Conservation (phyloP, 2,329 filamentous ascomycete species). For the Sporothrix pseudoabietina region DNA sequence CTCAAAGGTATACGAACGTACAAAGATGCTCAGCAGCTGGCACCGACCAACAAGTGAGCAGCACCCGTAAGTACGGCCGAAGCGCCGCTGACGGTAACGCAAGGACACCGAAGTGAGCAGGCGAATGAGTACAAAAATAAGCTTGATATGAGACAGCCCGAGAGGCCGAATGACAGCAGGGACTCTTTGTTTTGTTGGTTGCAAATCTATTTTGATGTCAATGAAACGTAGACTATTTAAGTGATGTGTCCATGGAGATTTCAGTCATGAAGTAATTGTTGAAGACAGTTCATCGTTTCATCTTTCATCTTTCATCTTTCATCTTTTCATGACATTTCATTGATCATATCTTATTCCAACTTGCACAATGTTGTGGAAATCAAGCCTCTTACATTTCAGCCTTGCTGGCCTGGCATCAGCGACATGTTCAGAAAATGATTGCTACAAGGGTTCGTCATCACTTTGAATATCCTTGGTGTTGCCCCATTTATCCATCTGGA, state of each 20-base stretch:
- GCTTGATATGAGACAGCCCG: conserved; percentile 11
- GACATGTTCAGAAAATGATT: background rate
- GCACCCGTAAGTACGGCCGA: background rate
- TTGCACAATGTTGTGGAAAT: conserved; percentile 3
- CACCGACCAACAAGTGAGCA: background rate
- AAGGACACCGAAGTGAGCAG: background rate
- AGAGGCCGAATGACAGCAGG: background rate
- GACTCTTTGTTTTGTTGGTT: background rate
- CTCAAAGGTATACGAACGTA: background rate
- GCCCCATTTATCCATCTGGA: too few species aligned
- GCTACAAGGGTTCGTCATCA: background rate
- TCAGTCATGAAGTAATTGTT: background rate
- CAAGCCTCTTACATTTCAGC: background rate
- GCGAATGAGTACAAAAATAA: conserved; percentile 10
- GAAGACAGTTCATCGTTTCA: background rate
- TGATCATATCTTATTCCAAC: background rate
- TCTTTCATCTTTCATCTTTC: too few species aligned
- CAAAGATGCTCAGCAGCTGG: too few species aligned
- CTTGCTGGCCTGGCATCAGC: conserved; percentile 4
- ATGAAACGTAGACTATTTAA: background rate
- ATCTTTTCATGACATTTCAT: background rate
- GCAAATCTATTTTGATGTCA: background rate
- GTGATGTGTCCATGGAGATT: background rate
- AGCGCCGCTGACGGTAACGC: background rate
- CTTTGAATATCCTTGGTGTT: background rate